phyloP scores from a whole-genome alignment of 2,329 filamentous ascomycete species.

The Ustulina deusta region DNA sequence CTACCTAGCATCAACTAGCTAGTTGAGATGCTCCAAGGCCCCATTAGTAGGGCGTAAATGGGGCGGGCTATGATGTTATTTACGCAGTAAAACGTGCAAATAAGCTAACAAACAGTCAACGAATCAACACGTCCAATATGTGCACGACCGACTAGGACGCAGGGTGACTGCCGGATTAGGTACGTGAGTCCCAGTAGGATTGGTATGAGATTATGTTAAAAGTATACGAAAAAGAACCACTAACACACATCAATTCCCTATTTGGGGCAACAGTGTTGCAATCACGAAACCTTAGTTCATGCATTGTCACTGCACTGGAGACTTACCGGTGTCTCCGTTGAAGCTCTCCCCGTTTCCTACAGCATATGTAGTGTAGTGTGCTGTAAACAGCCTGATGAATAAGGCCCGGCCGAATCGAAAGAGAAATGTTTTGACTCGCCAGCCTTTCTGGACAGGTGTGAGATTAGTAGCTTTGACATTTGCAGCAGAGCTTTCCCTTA shows the following conservation, averaged over 20 bases:
- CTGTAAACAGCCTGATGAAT: too few relatives aligned
- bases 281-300: constrained; percentile 24
- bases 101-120: neutral
- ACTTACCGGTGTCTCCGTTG: constrained; percentile 13
- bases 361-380: too few relatives aligned
- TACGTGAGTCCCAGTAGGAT: constrained; percentile 1
- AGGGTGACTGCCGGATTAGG: neutral
- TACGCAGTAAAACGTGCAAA: constrained; percentile 16
- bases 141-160: neutral
- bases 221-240: neutral
- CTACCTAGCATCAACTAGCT: neutral
- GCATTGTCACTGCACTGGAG: neutral
- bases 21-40: neutral
- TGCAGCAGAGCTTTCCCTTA: neutral
- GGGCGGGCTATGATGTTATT: neutral
- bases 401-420: too few relatives aligned
- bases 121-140: neutral
- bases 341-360: constrained; percentile 1
- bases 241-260: constrained; percentile 20
- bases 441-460: too few relatives aligned
- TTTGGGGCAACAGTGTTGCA: constrained; percentile 14
- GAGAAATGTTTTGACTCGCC: neutral
- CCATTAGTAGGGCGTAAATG: neutral
- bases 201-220: neutral
- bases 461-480: neutral